phyloP scores from a whole-genome alignment of 805 yeast genomes.

The Saccharomycopsis sp. region DNA sequence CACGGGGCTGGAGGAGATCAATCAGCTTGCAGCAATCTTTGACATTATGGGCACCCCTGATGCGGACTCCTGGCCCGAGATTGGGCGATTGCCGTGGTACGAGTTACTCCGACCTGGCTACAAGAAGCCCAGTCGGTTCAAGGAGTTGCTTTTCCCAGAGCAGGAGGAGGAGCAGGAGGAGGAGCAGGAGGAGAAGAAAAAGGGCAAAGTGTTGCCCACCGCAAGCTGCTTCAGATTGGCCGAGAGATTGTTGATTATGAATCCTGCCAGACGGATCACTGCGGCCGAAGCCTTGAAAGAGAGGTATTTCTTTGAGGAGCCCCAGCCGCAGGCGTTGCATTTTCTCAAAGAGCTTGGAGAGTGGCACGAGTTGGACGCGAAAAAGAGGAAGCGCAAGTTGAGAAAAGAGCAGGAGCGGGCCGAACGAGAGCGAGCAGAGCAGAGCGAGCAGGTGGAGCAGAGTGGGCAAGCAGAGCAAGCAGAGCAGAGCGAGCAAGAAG shows the following conservation, averaged over 20 bases:
- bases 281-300: slow-evolving; percentile 66
- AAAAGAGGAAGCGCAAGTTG: slow-evolving; percentile 54
- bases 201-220: slow-evolving; percentile 33
- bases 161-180: no score
- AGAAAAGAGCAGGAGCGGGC: slow-evolving; percentile 22
- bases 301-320: slow-evolving; percentile 62
- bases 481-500: not conserved
- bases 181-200: no score
- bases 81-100: slow-evolving; percentile 85
- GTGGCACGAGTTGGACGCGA: slow-evolving; percentile 97
- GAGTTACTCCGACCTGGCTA: slow-evolving; percentile 61
- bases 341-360: slow-evolving; percentile 60
- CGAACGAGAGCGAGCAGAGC: slow-evolving; percentile 1
- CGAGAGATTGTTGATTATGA: slow-evolving; percentile 46
- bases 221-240: slow-evolving; percentile 59
- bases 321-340: slow-evolving; percentile 49
- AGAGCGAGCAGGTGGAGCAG: not conserved
- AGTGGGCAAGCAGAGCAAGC: not conserved
- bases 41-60: slow-evolving; percentile 84
- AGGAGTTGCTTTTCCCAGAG: slow-evolving; percentile 35
- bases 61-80: slow-evolving; percentile 62
- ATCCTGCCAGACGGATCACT: slow-evolving; percentile 59
- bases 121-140: slow-evolving; percentile 29
- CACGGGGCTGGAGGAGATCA: slow-evolving; percentile 82
- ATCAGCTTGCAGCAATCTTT: slow-evolving; percentile 70